Conservation (phyloP, 2,329 filamentous ascomycete species). For the Aspergillus sp. region DNA sequence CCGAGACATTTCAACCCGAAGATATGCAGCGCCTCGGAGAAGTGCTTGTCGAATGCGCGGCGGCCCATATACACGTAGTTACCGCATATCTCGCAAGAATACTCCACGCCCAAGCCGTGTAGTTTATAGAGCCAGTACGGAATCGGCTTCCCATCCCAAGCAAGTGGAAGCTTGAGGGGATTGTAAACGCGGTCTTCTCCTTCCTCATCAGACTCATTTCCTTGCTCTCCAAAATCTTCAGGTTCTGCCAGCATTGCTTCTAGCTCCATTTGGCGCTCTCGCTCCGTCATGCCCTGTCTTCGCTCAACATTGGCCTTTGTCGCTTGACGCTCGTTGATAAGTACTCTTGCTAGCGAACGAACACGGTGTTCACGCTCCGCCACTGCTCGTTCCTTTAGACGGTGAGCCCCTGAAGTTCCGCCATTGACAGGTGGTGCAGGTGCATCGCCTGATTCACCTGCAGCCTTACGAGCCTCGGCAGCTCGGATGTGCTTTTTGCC, state of each 20-base stretch:
- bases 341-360: constrained; percentile 73
- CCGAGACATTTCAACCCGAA: constrained; percentile 92
- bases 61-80: constrained; percentile 99
- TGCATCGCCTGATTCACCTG: constrained; percentile 39
- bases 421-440: constrained; percentile 21
- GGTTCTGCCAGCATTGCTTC: constrained; percentile 75
- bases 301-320: constrained; percentile 94
- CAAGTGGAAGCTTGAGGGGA: constrained; percentile 88
- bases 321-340: constrained; percentile 84
- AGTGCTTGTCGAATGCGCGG: constrained; percentile 96
- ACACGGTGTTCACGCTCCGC: constrained; percentile 86
- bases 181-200: constrained; percentile 93
- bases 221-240: constrained; percentile 39
- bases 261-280: constrained; percentile 89
- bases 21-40: constrained; percentile 89
- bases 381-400: constrained; percentile 83
- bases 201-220: constrained; percentile 66
- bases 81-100: constrained; percentile 92
- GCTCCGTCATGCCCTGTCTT: constrained; percentile 95
- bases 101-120: constrained; percentile 91
- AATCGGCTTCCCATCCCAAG: constrained; percentile 98
- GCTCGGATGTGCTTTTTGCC: constrained; percentile 93
- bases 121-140: constrained; percentile 99
- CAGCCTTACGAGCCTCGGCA: constrained; percentile 61
- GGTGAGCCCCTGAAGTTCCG: constrained; percentile 34